phyloP scores from a whole-genome alignment of 352 stramenopile species.

The Pythium aphanidermatum region DNA sequence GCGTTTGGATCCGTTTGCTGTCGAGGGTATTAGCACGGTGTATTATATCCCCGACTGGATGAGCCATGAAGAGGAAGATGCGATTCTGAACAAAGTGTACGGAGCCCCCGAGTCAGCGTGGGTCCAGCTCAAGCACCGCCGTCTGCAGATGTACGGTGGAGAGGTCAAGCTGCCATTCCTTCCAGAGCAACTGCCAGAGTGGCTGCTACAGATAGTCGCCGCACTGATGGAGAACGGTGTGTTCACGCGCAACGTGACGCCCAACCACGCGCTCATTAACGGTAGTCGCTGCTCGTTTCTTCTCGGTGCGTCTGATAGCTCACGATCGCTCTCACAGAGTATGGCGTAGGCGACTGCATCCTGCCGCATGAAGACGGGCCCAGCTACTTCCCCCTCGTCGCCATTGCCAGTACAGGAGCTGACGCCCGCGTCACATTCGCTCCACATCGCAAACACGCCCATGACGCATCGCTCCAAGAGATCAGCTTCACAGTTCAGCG shows the following conservation, averaged over 20 bases:
- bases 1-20: conserved; percentile 27
- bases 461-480: not conserved
- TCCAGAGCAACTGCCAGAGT: conserved; percentile 35
- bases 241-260: conserved; percentile 36
- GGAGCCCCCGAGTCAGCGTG: conserved; percentile 29
- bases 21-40: conserved; percentile 33
- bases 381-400: conserved; percentile 59
- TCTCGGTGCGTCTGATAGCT: not conserved
- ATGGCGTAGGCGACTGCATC: conserved; percentile 56
- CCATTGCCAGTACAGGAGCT: conserved; percentile 58
- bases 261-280: conserved; percentile 73
- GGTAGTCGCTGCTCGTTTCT: conserved; percentile 21
- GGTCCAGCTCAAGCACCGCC: conserved; percentile 57
- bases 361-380: conserved; percentile 66
- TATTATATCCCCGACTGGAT: conserved; percentile 68
- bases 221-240: conserved; percentile 41
- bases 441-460: conserved; percentile 32
- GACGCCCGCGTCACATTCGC: conserved; percentile 50
- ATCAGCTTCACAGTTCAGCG: conserved; percentile 9
- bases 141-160: conserved; percentile 67
- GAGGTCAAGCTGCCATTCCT: conserved; percentile 49
- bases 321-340: conserved; percentile 29
- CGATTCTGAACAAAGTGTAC: conserved; percentile 55
- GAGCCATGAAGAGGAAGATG: conserved; percentile 41
- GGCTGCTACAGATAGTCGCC: conserved; percentile 47